Evolutionary conservation across 805 yeast species (phyloP), one percentile per base, ranked within the genome.

Genomic region (Lipomyces chichibuensis): DNA sequence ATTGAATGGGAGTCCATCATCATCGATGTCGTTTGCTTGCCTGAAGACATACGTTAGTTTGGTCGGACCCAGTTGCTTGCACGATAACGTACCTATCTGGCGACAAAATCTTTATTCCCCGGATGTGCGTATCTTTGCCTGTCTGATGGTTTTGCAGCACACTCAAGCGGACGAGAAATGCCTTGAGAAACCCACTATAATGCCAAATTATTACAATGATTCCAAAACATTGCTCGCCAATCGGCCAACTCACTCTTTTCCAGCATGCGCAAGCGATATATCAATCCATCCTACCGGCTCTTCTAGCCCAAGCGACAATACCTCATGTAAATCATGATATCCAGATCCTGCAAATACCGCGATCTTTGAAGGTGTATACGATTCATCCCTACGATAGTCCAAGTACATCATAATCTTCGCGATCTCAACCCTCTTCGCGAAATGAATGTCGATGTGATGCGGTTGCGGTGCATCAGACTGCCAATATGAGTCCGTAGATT

Each of bases 401-500:
- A 90, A 84, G 77, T 86, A 95, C 4, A 95, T 74, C 0, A 92
- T 86, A 0, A 95, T 78, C 62, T 90, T 77, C 60, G 88, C 86
- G 2, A 95, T 78, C 25, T 86, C 81, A 3, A 92, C 96, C 60
- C 86, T 83, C 74, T 90, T 92, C 37, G 92, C 83, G 77, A 95
- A 95, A 74, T 87, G 92, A 1, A 92, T 84, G 58, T 90, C 90
- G 5, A 95, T 80, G 33, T 80, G 81, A 78, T 95, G 99, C 0
- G 98, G 99, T 72, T 89, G 91, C 13, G 84, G 82, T 0, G 98
- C 99, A 75, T 95, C 99, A 57, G 96, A 89, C 77, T 95, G 99
- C 99, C 99, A 95, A 76, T 82, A 94, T 0, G 87, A 79, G 35
- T 83, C 82, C 0, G 94, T 90, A 3, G 87, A 82, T 72, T 89